Percentiles rank a stretch among this genome's conserved stretches.
These are phyloP conservation scores for Candida verbasci DNA, from an alignment of 805 yeast genomes.

Conservation along the genomic window DNA sequence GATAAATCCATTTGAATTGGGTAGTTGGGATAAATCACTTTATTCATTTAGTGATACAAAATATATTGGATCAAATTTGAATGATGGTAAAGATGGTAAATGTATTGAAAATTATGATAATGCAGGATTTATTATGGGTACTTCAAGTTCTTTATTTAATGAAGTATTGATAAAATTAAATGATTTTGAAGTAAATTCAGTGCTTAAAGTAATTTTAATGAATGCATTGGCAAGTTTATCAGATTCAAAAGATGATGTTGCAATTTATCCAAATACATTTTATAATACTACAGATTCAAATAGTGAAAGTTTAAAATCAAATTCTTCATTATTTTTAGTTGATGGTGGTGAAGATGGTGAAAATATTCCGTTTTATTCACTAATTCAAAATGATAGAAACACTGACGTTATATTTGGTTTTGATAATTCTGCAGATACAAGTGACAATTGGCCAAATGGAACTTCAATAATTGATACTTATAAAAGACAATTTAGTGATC, in stretches of 20 bases:
- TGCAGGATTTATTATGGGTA: conserved; percentile 35
- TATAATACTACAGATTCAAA: conserved; percentile 32
- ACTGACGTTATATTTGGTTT: conserved; percentile 38
- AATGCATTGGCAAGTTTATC: conserved; percentile 31
- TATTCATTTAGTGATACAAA: conserved; percentile 33
- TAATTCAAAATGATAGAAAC: conserved; percentile 27
- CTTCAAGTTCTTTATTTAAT: conserved; percentile 75
- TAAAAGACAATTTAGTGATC: conserved; percentile 31
- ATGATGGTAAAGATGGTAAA: conserved; percentile 25
- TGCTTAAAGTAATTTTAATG: conserved; percentile 18
- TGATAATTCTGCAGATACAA: conserved; percentile 27
- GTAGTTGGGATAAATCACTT: conserved; percentile 77
- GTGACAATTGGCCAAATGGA: conserved; percentile 34
- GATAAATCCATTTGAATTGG: conserved; percentile 46
- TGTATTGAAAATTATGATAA: conserved; percentile 37
- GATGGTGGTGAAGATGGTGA: conserved; percentile 42
- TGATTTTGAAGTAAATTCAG: conserved; percentile 23
- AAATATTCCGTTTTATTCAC: conserved; percentile 36
- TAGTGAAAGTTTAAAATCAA: conserved; percentile 14
- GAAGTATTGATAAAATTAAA: conserved; percentile 57
- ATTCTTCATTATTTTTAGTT: conserved; percentile 25
- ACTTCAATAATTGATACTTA: conserved; percentile 29
- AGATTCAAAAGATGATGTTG: conserved; percentile 49
- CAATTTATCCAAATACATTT: conserved; percentile 59
- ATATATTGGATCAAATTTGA: conserved; percentile 32